Conservation (phyloP, 2,329 filamentous ascomycete species). For the Xylaria sp. region DNA sequence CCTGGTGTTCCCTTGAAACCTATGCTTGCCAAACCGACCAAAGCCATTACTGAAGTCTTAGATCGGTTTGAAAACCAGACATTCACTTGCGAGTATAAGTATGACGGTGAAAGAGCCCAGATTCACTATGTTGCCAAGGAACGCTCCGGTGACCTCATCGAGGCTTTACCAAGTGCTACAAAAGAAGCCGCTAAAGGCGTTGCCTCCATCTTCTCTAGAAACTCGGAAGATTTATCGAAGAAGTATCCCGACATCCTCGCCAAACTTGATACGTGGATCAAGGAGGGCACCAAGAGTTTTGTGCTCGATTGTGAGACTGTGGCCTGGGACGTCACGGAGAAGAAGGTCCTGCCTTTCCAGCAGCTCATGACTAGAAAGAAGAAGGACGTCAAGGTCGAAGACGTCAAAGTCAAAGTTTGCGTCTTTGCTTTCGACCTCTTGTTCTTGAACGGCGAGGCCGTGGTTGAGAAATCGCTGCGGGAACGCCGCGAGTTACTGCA, state of each 20-base stretch:
- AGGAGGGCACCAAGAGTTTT: constrained; percentile 89
- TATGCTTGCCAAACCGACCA: constrained; percentile 98
- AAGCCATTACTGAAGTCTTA: constrained; percentile 96
- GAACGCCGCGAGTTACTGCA: constrained; percentile 83
- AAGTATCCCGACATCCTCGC: constrained; percentile 97
- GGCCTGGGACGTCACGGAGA: constrained; percentile 93
- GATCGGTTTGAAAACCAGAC: constrained; percentile 95
- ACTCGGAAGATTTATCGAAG: constrained; percentile 95
- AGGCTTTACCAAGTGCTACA: constrained; percentile 68
- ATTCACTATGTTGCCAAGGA: constrained; percentile 96
- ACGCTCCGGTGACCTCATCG: constrained; percentile 74
- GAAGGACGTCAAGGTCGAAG: constrained; percentile 95
- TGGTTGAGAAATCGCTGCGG: constrained; percentile 87
- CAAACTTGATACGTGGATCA: constrained; percentile 90
- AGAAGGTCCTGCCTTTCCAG: constrained; percentile 97
- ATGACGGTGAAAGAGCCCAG: constrained; percentile 97
- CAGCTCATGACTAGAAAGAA: constrained; percentile 98
- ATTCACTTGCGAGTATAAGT: constrained; percentile 99
- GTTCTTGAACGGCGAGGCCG: constrained; percentile 89
- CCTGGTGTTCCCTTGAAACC: constrained; percentile 96
- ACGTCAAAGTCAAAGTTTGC: constrained; percentile 96
- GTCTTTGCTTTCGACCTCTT: constrained; percentile 96
- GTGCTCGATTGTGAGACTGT: constrained; percentile 99
- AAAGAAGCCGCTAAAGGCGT: constrained; percentile 78
- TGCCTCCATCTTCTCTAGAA: constrained; percentile 94